These are phyloP conservation scores for Aspergillus sp. DNA, from an alignment of 2,329 filamentous ascomycete species.

Conservation along the genomic window DNA sequence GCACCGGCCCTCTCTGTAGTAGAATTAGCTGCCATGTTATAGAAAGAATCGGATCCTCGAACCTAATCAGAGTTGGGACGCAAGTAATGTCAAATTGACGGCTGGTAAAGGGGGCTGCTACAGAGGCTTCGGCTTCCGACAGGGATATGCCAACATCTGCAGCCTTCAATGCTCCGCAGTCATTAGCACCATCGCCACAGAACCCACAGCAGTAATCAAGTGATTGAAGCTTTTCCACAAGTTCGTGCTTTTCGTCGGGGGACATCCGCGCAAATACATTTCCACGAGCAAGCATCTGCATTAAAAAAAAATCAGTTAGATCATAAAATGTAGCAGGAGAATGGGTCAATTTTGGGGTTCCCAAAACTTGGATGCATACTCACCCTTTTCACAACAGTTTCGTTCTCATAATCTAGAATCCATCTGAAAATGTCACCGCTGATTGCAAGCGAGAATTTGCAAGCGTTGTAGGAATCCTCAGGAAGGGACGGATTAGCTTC, in stretches of 20 bases:
- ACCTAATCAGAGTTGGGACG: slow-evolving; percentile 86
- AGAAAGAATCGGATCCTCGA: slow-evolving; percentile 16
- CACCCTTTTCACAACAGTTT: slow-evolving; percentile 72
- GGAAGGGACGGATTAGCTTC: slow-evolving; percentile 80
- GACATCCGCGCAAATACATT: slow-evolving; percentile 99
- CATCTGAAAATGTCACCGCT: slow-evolving; percentile 95
- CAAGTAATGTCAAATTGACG: slow-evolving; percentile 95
- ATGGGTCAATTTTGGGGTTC: neutral
- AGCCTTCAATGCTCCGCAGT: slow-evolving; percentile 94
- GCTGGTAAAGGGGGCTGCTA: slow-evolving; percentile 96
- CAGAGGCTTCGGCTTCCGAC: slow-evolving; percentile 94
- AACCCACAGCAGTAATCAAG: slow-evolving; percentile 96
- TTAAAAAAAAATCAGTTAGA: neutral
- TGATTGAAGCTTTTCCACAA: slow-evolving; percentile 94
- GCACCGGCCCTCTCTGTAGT: slow-evolving; percentile 76
- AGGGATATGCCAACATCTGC: slow-evolving; percentile 97
- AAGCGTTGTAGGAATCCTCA: slow-evolving; percentile 76
- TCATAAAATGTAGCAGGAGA: neutral
- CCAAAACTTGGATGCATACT: slow-evolving; percentile 24
- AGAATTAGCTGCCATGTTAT: slow-evolving; percentile 16
- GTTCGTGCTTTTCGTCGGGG: slow-evolving; percentile 95
- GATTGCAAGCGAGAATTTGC: slow-evolving; percentile 85
- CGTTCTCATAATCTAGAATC: slow-evolving; percentile 86
- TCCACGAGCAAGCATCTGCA: slow-evolving; percentile 80
- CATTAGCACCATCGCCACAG: slow-evolving; percentile 95